Evolutionary conservation across 352 stramenopile genomes (phyloP), one percentile per base, ranked within the genome.

Genomic region (Blastocystis sp.): DNA sequence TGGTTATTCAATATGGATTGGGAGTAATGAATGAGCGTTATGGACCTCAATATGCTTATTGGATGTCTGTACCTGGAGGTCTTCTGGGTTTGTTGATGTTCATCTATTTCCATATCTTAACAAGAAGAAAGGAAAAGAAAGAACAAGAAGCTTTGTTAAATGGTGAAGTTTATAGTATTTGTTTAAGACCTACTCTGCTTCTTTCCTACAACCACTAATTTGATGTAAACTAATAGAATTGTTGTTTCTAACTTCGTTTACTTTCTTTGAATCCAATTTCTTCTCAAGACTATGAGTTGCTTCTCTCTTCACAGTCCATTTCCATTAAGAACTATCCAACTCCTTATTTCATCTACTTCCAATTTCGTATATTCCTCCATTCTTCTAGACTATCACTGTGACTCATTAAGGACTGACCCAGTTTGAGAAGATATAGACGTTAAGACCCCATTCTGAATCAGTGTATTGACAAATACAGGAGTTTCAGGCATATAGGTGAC

Each of bases 11-110:
- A 54, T 63, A 52, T 29, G 4, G 16, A 14, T 61, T 87, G 6
- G 77, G 77, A 4, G 11, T n/a, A 29, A 61, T 87, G 14, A 87
- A 87, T 29, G 46, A 87, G 14, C 32, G 56, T 4, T 61, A 7
- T 29, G 77, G 77, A 75, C 77, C 77, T 35, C 59, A 87, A 54
- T 87, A 78, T 35, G 77, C 77, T 16, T 87, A 87, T 35, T 83
- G 71, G 71, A 63, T 63, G 49, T 65, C 71, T 3, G 71, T 83
- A 49, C 71, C 71, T 66, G 46, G 19, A 3, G 71, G 46, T 37
- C 21, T 63, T 24, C 56, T 83, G 9, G n/a, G 6, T 1, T 24
- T 66, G 43, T 9, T 83, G 5, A 83, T 83, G 71, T 65, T 83
- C 12, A 83, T 83, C 39, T 32, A 39, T 42, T 83, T 66, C 51